Conservation (phyloP, 2,329 filamentous ascomycete species). For the Aureobasidium sp. region DNA sequence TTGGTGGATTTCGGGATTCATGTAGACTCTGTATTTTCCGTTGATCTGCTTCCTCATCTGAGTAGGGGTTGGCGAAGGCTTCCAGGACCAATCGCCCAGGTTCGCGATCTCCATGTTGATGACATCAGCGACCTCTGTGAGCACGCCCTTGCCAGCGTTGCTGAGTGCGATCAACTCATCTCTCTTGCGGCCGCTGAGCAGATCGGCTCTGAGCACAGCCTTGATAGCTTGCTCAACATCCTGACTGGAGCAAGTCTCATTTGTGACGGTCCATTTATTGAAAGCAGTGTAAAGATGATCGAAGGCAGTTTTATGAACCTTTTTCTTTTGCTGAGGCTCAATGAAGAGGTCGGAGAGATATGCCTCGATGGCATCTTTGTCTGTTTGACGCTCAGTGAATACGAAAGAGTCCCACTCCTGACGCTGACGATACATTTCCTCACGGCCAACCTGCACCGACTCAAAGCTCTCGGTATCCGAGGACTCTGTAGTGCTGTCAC, state of each 20-base stretch:
- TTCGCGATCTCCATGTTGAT: constrained; percentile 49
- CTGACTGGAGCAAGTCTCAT: constrained; percentile 33
- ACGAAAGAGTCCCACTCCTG: constrained; percentile 49
- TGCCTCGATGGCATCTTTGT: constrained; percentile 39
- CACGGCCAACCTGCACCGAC: constrained; percentile 30
- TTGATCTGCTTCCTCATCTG: constrained; percentile 49
- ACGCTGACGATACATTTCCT: constrained; percentile 38
- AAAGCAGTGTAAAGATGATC: constrained; percentile 23
- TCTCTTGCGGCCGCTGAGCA: constrained; percentile 48
- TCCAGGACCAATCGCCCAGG: constrained; percentile 49
- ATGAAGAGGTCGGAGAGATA: constrained; percentile 50
- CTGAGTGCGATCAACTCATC: constrained; percentile 44
- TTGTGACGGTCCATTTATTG: constrained; percentile 22
- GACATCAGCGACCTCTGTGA: constrained; percentile 50
- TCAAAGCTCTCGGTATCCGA: constrained; percentile 34
- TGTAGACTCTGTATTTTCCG: constrained; percentile 53
- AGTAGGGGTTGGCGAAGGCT: constrained; percentile 37
- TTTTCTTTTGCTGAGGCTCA: constrained; percentile 12
- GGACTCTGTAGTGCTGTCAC: background rate
- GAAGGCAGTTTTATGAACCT: constrained; percentile 24
- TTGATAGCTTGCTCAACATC: constrained; percentile 42
- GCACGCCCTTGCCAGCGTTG: constrained; percentile 41
- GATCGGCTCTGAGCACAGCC: constrained; percentile 44
- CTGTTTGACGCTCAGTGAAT: constrained; percentile 44
- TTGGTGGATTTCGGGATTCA: constrained; percentile 53